A percentile compares a stretch with the other conserved stretches of the same genome.
These are phyloP conservation scores for Luffa aegyptiaca DNA, from an alignment of 306 rosid genomes.

Conservation along the genomic window DNA sequence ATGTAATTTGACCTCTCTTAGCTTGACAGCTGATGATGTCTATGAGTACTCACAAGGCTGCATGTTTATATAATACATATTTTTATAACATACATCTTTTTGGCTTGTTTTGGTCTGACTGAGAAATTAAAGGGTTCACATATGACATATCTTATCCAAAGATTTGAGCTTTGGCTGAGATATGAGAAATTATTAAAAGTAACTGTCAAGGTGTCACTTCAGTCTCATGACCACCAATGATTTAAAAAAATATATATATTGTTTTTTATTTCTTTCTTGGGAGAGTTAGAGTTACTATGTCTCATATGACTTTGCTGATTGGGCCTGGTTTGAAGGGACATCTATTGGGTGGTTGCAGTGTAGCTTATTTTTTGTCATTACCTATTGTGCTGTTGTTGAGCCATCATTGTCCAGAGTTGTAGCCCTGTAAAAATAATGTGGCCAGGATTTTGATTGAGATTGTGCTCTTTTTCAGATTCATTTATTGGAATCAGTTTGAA, in stretches of 20 bases:
- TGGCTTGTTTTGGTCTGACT: neutral
- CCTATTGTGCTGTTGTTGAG: neutral
- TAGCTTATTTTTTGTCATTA: neutral
- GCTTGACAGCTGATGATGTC: neutral
- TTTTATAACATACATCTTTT: neutral
- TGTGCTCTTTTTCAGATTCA: neutral
- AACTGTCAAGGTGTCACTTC: too few relatives aligned
- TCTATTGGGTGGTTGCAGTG: neutral
- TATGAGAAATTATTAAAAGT: neutral
- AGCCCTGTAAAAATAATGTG: neutral
- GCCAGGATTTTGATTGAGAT: constrained; percentile 4
- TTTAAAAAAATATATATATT: neutral
- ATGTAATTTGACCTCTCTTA: neutral
- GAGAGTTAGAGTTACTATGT: neutral
- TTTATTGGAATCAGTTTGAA: neutral
- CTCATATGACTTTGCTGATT: neutral
- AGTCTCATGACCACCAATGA: neutral
- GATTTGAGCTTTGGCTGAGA: neutral
- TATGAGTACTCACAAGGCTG: neutral
- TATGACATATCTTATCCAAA: neutral
- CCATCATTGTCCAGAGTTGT: neutral
- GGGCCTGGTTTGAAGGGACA: neutral
- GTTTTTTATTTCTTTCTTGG: neutral
- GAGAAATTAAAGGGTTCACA: neutral
- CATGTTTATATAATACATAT: neutral